Evolutionary conservation across 1,284 basidiomycete species (phyloP).

Genomic region (Tilletia horrida): DNA sequence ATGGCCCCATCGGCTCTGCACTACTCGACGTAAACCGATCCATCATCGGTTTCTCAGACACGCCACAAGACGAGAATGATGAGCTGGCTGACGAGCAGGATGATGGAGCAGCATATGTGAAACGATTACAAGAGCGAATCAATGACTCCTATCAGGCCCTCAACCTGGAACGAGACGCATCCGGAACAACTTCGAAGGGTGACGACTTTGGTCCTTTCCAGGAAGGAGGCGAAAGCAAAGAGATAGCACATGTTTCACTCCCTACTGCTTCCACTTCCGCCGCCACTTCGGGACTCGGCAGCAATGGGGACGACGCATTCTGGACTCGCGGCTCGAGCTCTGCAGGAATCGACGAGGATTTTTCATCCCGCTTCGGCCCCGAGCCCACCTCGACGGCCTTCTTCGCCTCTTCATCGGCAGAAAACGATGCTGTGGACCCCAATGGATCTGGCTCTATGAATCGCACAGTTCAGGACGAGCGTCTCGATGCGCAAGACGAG

Average conservation of each 20-base stretch:
- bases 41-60: neutral
- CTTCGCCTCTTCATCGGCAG: neutral
- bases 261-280: no score
- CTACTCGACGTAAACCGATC: neutral
- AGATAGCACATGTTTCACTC: neutral
- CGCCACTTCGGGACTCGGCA: neutral
- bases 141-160: neutral
- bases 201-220: constrained; percentile 14
- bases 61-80: constrained; percentile 3
- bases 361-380: neutral
- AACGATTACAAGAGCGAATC: constrained; percentile 4
- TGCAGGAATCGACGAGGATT: neutral
- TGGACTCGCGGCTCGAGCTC: neutral
- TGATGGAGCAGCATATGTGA: neutral
- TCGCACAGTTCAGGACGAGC: neutral
- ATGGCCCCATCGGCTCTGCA: neutral
- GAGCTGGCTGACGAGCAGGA: neutral
- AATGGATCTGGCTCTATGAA: no score
- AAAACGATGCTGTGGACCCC: neutral
- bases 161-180: neutral
- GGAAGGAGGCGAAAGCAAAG: neutral
- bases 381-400: neutral
- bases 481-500: neutral
- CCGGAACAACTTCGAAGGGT: neutral
- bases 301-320: no score